These are phyloP conservation scores for Tardiomyces blankii DNA, from an alignment of 1,139 yeast species.

Conservation along the genomic window DNA sequence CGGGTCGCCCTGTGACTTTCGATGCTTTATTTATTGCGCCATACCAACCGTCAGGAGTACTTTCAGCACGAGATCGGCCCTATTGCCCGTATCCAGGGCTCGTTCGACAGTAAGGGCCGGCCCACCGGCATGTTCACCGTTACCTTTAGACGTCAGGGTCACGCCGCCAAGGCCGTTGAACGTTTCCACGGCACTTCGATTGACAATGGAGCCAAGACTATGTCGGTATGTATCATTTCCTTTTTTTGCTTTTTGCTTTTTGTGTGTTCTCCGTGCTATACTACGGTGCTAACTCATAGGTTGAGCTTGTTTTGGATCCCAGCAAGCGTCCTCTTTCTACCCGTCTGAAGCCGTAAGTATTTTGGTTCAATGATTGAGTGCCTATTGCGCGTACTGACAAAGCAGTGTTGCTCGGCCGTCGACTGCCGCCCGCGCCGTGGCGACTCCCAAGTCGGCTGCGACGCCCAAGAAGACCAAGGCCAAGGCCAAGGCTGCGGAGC, in stretches of 20 bases:
- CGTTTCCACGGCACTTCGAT: conserved; percentile 89
- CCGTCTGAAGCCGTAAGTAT: neutral
- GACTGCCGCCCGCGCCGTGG: neutral
- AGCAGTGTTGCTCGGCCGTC: neutral
- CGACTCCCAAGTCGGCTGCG: neutral
- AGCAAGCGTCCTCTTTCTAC: neutral
- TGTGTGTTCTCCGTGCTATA: neutral
- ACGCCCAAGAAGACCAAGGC: neutral
- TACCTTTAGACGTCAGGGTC: conserved; percentile 54
- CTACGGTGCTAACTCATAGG: neutral
- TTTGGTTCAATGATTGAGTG: neutral
- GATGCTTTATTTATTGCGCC: neutral
- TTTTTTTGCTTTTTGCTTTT: neutral
- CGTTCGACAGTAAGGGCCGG: conserved; percentile 80
- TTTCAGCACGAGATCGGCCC: conserved; percentile 84
- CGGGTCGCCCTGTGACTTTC: conserved; percentile 1
- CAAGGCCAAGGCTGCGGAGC: neutral
- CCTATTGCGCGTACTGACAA: neutral
- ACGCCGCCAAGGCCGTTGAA: conserved; percentile 69
- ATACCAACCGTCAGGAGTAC: conserved; percentile 51
- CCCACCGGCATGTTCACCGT: conserved; percentile 90
- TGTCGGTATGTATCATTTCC: conserved; percentile 23
- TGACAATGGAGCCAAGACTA: conserved; percentile 71
- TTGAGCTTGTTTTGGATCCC: neutral
- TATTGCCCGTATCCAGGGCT: conserved; percentile 56